Percentiles rank a stretch among this genome's conserved stretches.
Conservation (phyloP, 2,329 filamentous ascomycete species). For the Sporothrix phasma region DNA sequence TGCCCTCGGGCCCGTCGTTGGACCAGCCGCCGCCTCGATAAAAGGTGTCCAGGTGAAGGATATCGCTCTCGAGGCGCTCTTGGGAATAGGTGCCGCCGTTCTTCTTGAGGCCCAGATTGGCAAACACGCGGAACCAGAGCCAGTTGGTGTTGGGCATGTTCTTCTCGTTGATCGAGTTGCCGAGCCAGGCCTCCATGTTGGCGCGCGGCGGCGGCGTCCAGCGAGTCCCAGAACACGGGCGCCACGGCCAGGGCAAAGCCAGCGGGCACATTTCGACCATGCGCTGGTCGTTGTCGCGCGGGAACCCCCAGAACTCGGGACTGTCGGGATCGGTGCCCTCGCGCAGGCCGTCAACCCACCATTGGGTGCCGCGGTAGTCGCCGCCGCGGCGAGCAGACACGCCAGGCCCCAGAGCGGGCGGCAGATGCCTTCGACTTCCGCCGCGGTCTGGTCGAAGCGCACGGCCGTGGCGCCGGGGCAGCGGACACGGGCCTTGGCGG, state of each 20-base stretch:
- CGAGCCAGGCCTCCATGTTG: conserved; percentile 63
- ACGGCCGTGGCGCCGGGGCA: conserved; percentile 62
- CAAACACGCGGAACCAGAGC: conserved; percentile 80
- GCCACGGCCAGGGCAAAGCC: conserved; percentile 63
- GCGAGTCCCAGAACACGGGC: conserved; percentile 53
- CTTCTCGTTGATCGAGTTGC: conserved; percentile 66
- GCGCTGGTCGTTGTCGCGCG: conserved; percentile 65
- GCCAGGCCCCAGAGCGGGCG: conserved; percentile 68
- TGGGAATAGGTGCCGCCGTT: conserved; percentile 64
- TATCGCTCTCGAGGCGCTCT: conserved; percentile 60
- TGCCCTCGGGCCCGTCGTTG: conserved; percentile 67
- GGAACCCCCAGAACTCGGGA: conserved; percentile 67
- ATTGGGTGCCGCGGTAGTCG: conserved; percentile 51
- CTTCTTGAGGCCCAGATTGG: conserved; percentile 66
- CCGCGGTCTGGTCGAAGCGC: conserved; percentile 66
- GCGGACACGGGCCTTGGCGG: conserved; percentile 52
- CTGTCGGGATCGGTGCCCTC: conserved; percentile 60
- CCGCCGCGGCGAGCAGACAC: conserved; percentile 57
- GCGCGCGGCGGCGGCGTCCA: conserved; percentile 51
- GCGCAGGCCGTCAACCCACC: conserved; percentile 61
- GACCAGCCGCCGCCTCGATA: conserved; percentile 77
- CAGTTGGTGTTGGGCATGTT: conserved; percentile 61
- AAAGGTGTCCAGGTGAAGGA: conserved; percentile 69
- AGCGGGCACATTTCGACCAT: conserved; percentile 82
- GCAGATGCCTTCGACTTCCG: conserved; percentile 66